Evolutionary conservation across 1,284 basidiomycete genomes (phyloP).

Genomic region (Puccinia coronata): DNA sequence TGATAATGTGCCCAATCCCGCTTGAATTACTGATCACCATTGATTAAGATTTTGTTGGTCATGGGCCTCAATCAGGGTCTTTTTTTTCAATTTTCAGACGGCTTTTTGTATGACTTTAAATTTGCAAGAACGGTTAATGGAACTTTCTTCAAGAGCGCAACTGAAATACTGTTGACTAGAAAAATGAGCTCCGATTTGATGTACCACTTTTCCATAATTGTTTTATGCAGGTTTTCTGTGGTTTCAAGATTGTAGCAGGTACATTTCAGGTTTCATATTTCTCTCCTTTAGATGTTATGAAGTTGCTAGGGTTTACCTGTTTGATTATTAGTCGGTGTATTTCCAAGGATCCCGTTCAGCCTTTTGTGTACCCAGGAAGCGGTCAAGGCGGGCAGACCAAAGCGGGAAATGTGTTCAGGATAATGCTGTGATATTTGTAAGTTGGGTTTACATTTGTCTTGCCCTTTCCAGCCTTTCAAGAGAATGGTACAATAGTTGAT

Average conservation of each 20-base stretch:
- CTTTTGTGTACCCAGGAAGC: slow-evolving; percentile 4
- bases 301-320: not conserved
- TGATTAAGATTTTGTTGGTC: not conserved
- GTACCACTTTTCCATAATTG: slow-evolving; percentile 17
- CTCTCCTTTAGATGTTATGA: too few species aligned
- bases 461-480: not conserved
- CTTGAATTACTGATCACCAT: not conserved
- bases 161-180: not conserved
- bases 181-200: slow-evolving; percentile 4
- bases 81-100: not conserved
- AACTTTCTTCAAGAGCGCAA: not conserved
- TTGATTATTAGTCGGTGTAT: slow-evolving; percentile 2
- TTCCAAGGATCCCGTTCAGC: slow-evolving; percentile 1
- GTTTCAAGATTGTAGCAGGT: not conserved
- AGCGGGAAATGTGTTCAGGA: not conserved
- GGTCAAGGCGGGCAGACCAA: not conserved
- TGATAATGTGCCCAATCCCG: not conserved
- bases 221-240: not conserved
- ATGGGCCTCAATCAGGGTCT: too few species aligned
- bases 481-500: slow-evolving; percentile 3
- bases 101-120: not conserved
- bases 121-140: not conserved
- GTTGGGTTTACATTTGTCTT: slow-evolving; percentile 17
- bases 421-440: slow-evolving; percentile 21
- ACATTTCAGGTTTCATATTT: too few species aligned